Evolutionary conservation across 2,329 filamentous ascomycete species (phyloP), one percentile per base, ranked within the genome.

Genomic region (Rugonectria rugulosa): DNA sequence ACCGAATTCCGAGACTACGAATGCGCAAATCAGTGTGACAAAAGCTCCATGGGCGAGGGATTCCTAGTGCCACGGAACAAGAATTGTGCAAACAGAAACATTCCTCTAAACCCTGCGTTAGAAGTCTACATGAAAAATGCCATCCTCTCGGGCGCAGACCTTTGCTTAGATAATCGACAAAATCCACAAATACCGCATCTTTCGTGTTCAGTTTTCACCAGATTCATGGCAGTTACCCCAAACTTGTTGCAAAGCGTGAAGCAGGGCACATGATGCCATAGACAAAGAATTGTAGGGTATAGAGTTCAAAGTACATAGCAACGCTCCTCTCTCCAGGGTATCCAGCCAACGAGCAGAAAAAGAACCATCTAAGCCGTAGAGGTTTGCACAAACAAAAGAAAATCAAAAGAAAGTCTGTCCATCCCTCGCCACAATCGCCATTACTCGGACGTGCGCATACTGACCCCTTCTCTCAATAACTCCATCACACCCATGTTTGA

Each of bases 1-100:
- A 14, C 24, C 67, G 2, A 50, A 51, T 8, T 32, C 68, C 4
- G 72, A 67, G n/a, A 72, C 71, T 21, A 69, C 75, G 2, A 71
- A 67, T 20, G 73, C 71, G 11, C 76, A 79, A 57, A 70, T 76
- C 34, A 70, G 73, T 2, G 58, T 78, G 21, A 81, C 79, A 6
- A 79, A 75, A 60, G 79, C 79, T 12, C 79, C 79, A 1, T 81
- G 79, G 79, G 76, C 77, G 1, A 77, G 72, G 61, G 72, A 70
- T 52, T 15, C 24, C 8, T 63, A 52, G 17, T 41, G 12, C 15
- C 26, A 34, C 24, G 29, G 17, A 36, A 19, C 14, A 27, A 45
- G 24, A 23, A 15, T n/a, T 9, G 2, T n/a, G 23, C 5, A n/a
- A 31, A 23, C 10, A 32, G 15, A 12, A 19, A 29, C 15, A 34